These are phyloP conservation scores for Sphagnum magellanicum DNA, from an alignment of 228 moss, liverwort and hornwort species.

Conservation along the genomic window DNA sequence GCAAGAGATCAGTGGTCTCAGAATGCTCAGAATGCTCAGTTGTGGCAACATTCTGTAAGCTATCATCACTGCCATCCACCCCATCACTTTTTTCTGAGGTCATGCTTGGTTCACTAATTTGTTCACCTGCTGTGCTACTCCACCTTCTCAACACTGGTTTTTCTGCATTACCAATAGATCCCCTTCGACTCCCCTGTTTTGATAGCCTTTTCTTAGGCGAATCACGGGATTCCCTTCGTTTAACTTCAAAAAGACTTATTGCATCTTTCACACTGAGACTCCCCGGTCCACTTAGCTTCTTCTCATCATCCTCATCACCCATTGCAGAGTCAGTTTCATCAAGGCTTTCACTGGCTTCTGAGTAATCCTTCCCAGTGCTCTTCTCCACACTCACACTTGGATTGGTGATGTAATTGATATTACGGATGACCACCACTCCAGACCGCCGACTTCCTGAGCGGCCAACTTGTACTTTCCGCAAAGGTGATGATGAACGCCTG, in stretches of 20 bases:
- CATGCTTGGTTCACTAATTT: slow-evolving; percentile 21
- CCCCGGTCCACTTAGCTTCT: background rate
- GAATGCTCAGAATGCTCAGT: background rate
- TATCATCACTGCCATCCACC: slow-evolving; percentile 8
- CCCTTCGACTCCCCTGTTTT: slow-evolving; percentile 34
- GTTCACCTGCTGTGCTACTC: slow-evolving; percentile 37
- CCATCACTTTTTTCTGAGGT: slow-evolving; percentile 10
- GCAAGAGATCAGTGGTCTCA: background rate
- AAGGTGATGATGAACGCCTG: slow-evolving; percentile 46
- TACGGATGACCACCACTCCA: slow-evolving; percentile 57
- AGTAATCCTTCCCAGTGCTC: slow-evolving; percentile 25
- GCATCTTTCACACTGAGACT: slow-evolving; percentile 62
- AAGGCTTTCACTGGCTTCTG: slow-evolving; percentile 28
- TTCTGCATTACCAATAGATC: slow-evolving; percentile 43
- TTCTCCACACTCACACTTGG: slow-evolving; percentile 20
- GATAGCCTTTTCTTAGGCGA: slow-evolving; percentile 20
- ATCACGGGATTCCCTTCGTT: slow-evolving; percentile 28
- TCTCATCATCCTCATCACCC: slow-evolving; percentile 4
- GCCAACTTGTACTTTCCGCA: slow-evolving; percentile 50
- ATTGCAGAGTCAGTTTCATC: slow-evolving; percentile 26
- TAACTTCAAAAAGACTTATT: slow-evolving; percentile 56
- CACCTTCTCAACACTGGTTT: slow-evolving; percentile 40
- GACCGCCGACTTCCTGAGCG: slow-evolving; percentile 48
- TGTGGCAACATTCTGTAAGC: slow-evolving; percentile 1
- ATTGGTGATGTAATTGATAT: slow-evolving; percentile 54